Evolutionary conservation across 1,139 yeast species (phyloP), one percentile per base, ranked within the genome.

Genomic region (Meyerozyma guilliermondii): DNA sequence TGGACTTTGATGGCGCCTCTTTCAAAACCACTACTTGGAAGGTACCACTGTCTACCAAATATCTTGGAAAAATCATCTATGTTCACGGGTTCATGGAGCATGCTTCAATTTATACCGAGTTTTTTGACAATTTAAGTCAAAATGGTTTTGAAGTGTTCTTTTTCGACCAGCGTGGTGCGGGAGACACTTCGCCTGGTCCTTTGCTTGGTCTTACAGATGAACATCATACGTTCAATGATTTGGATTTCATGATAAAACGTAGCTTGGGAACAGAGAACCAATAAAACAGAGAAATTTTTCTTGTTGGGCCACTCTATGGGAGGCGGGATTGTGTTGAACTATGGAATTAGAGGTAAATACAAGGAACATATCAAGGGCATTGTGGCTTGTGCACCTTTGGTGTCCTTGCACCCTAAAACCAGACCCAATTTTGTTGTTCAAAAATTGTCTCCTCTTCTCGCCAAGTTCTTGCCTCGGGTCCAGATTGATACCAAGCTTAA

Each of bases 271-370:
- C 50, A 52, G 27, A 48, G 63, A 38, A 39, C 42, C 4, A 53
- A 56, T 39, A 44, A 49, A 14, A 36, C 50, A 3, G 70, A 69
- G 39, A 80, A 80, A 49, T 56, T 88, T 35, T 76, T 73, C 54
- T 58, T 92, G 50, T 71, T 79, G 64, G 96, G 97, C 2, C 95
- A 87, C 57, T 87, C 95, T n/a, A 89, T 92, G 97, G 98, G 98
- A 39, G 97, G 97, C 17, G 96, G 87, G 0, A 81, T 88, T 42
- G 68, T 71, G 0, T 68, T 89, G 48, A 87, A 83, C 62, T 91
- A 91, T 60, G 87, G 81, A 13, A 74, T 83, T 41, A 65, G 67
- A 39, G 97, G 97, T 3, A 76, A 69, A 48, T 60, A 77, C 59
- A 69, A 71, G 39, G 76, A 79, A 31, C 55, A 71, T 23, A 53